Base-by-base conservation (phyloP, 345 rosid species). In the Syzygium aromaticum region DNA sequence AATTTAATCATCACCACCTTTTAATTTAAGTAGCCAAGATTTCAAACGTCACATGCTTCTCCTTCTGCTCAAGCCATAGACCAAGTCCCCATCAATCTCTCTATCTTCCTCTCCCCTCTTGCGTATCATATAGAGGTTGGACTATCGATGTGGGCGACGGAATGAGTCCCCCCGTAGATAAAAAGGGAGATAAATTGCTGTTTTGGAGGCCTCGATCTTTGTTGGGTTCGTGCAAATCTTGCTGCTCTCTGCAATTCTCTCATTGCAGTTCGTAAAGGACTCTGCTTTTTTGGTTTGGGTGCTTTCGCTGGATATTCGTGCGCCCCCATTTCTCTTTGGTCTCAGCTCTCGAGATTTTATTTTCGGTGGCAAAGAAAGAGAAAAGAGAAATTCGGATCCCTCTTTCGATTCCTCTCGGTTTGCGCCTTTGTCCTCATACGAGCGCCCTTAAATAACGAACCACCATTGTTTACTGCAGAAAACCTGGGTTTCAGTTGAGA, bases 401-500 rank as follows among this genome's bases (percentile, higher is more conserved):
- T 17, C 40, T 67, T 33, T 17, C 61, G 9, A 25, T 56, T 56
- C 6, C 43, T 67, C 17, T 30, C 49, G 7, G 49, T 73, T 73
- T 33, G 25, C 22, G 49, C 80, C 80, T 38, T 67, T 73, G 78
- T 67, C 80, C 38, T 21, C 49, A 38, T 73, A 33, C 78, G 78
- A 67, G 19, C 78, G 46, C 78, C 46, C 17, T 67, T 67, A 67
- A 67, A 67, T 67, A 67, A 54, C 57, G 28, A 19, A 52, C 54
- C 85, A 5, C 57, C 54, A 61, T 11, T 28, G 77, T 57, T 46
- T 25, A 38, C 86, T 25, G 86, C 78, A 85, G 19, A 85, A 59
- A 59, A 43, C 52, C 78, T 85, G 86, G 86, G 86, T 43, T 59
- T 59, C 86, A 43, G 86, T 85, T 61, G 43, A 59, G 49, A 85